These are phyloP conservation scores for Lepiota venenata DNA, from an alignment of 768 basidiomycete genomes.

Conservation along the genomic window DNA sequence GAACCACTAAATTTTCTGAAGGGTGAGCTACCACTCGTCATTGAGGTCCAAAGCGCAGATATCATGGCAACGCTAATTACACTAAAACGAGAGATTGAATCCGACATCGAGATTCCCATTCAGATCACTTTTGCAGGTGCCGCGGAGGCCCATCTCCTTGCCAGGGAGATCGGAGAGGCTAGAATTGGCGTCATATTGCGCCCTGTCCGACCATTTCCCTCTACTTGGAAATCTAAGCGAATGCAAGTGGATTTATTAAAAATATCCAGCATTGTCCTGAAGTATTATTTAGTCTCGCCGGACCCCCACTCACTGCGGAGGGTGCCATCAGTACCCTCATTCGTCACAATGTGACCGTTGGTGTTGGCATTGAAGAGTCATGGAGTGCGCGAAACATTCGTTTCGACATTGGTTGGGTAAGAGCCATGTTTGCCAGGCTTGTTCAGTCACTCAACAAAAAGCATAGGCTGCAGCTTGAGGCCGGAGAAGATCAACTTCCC, in stretches of 20 bases:
- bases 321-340: constrained; percentile 55
- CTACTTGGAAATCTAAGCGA: constrained; percentile 58
- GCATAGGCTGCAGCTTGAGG: constrained; percentile 29
- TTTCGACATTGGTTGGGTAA: constrained; percentile 76
- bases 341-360: constrained; percentile 66
- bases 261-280: not conserved
- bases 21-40: constrained; percentile 59
- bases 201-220: constrained; percentile 67
- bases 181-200: constrained; percentile 67
- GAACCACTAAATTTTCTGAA: constrained; percentile 16
- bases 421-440: constrained; percentile 15
- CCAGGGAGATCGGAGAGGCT: constrained; percentile 64
- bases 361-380: constrained; percentile 54
- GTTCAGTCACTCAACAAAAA: not conserved
- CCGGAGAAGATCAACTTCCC: constrained; percentile 23
- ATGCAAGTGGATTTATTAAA: constrained; percentile 37
- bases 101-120: constrained; percentile 33
- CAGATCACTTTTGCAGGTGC: constrained; percentile 54
- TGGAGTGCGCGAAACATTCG: constrained; percentile 63
- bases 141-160: constrained; percentile 69
- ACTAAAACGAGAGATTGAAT: constrained; percentile 63
- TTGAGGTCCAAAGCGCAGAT: constrained; percentile 64
- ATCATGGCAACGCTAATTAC: constrained; percentile 61
- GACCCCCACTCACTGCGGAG: constrained; percentile 43
- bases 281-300: constrained; percentile 29